Conservation (phyloP, 2,329 filamentous ascomycete genomes). For the Verticillium tricorpus region DNA sequence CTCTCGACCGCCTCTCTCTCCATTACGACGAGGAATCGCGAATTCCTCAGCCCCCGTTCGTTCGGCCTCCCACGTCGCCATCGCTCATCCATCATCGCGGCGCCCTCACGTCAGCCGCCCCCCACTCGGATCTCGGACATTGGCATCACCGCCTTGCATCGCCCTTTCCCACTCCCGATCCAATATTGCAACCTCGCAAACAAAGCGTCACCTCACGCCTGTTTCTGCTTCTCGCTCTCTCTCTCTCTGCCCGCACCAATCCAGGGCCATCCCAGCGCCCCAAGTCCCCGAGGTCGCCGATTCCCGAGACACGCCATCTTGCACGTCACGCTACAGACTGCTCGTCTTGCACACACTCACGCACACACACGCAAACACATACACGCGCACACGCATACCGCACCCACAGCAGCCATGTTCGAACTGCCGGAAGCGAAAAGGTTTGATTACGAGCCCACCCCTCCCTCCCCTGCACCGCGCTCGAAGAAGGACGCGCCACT, state of each 20-base stretch:
- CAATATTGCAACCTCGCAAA: not conserved
- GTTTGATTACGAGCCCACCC: constrained; percentile 25
- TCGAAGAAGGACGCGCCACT: not conserved
- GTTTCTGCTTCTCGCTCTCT: too few relatives aligned
- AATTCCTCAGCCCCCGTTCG: not conserved
- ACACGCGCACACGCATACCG: not conserved
- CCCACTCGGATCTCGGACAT: not conserved
- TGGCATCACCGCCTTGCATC: not conserved
- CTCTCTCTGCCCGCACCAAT: not conserved
- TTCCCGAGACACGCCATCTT: not conserved
- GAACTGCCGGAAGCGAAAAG: constrained; percentile 48
- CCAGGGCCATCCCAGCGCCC: not conserved
- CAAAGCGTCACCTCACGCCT: not conserved
- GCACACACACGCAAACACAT: not conserved
- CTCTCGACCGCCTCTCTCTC: not conserved
- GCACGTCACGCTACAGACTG: not conserved
- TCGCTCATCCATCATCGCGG: too few relatives aligned
- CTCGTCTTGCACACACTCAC: not conserved
- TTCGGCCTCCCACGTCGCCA: too few relatives aligned
- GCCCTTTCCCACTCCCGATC: not conserved
- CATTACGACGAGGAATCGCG: not conserved
- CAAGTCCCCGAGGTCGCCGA: not conserved
- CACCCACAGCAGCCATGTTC: constrained; percentile 36
- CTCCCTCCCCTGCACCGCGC: not conserved
- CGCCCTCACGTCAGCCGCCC: not conserved